Percentiles rank a stretch among this genome's conserved stretches.
These are phyloP conservation scores for Globisporangium nodosum DNA, from an alignment of 352 stramenopile species.

Conservation along the genomic window DNA sequence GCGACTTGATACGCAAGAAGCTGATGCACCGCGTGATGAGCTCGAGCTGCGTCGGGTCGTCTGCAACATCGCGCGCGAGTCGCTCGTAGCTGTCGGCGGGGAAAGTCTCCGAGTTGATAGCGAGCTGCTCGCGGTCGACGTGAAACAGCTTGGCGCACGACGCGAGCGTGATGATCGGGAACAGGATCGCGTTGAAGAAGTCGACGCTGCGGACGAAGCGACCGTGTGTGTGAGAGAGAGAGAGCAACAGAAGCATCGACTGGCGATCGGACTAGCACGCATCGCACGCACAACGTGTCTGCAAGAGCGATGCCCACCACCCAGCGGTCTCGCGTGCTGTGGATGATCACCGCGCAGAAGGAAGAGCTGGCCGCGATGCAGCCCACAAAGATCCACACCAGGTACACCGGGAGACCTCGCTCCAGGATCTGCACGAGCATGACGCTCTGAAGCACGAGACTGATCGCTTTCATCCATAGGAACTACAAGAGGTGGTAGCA, in stretches of 20 bases:
- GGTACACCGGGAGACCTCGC: constrained; percentile 3
- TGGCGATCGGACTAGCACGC: neutral
- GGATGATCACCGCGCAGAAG: constrained; percentile 4
- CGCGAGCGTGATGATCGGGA: constrained; percentile 24
- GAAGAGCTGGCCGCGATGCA: constrained; percentile 1
- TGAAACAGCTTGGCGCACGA: constrained; percentile 29
- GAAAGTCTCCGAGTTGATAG: constrained; percentile 29
- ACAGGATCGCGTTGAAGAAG: constrained; percentile 23
- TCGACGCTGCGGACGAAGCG: constrained; percentile 19
- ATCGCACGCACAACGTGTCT: constrained; percentile 14
- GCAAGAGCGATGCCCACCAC: constrained; percentile 12
- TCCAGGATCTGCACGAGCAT: constrained; percentile 14
- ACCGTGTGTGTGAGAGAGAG: neutral
- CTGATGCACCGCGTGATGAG: constrained; percentile 10
- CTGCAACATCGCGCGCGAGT: constrained; percentile 16
- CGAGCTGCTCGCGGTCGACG: constrained; percentile 22
- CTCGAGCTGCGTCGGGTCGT: constrained; percentile 18
- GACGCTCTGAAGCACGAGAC: constrained; percentile 6
- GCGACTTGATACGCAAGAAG: constrained; percentile 15
- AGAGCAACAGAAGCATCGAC: neutral
- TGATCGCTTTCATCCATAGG: constrained; percentile 13
- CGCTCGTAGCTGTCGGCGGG: constrained; percentile 24
- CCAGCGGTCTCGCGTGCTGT: constrained; percentile 8
- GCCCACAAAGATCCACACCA: constrained; percentile 6
- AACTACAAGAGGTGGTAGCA: neutral